Percentiles rank a stretch among this genome's conserved stretches.
Evolutionary conservation across 352 stramenopile genomes (phyloP).

Genomic region (Plasmopara muralis): DNA sequence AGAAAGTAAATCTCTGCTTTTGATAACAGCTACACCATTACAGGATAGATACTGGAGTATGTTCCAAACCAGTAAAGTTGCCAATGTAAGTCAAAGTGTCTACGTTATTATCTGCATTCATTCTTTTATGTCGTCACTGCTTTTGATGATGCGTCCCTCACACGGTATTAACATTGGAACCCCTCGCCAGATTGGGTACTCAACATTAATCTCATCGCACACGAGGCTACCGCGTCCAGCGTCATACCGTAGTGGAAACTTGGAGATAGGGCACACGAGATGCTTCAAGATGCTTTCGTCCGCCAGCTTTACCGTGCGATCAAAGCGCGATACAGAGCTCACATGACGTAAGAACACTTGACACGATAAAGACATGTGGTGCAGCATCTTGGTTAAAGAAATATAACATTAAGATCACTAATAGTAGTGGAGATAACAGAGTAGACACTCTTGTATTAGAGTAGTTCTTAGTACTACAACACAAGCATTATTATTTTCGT

Average conservation of each 20-base stretch:
- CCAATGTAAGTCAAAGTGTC: not conserved
- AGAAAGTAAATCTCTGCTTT: too few species aligned
- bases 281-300: conserved; percentile 74
- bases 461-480: not conserved
- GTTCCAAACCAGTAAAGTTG: not conserved
- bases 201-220: conserved; percentile 76
- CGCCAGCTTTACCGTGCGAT: conserved; percentile 22
- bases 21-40: too few species aligned
- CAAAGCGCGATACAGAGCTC: conserved; percentile 15
- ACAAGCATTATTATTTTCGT: too few species aligned
- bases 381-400: not conserved
- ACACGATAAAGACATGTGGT: not conserved
- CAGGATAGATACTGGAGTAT: not conserved
- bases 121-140: conserved; percentile 11
- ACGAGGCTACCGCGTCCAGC: conserved; percentile 48
- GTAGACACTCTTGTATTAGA: not conserved
- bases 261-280: conserved; percentile 82
- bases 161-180: conserved; percentile 66
- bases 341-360: conserved; percentile 1
- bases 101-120: not conserved
- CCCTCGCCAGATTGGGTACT: conserved; percentile 77
- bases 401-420: too few species aligned
- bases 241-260: conserved; percentile 74
- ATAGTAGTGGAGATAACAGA: not conserved
- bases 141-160: conserved; percentile 62